Evolutionary conservation across 257 asterid species (phyloP).

Genomic region (Jaltomata sinuosa): DNA sequence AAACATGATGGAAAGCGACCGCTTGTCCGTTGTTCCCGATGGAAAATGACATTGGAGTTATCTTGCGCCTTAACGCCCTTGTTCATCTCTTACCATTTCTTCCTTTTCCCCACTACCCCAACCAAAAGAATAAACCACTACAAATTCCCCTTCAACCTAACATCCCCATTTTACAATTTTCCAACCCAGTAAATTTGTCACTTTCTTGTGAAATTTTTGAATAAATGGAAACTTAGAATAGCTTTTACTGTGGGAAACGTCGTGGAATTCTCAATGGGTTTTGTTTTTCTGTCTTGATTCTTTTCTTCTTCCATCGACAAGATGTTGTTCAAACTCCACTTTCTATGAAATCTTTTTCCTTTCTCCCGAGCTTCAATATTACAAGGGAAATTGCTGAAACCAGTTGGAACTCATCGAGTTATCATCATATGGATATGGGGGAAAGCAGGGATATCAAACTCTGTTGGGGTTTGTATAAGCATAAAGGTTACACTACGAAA

Average conservation of each 20-base stretch:
- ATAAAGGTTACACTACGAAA: constrained; percentile 32
- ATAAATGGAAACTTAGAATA: constrained; percentile 24
- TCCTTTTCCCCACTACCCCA: background rate
- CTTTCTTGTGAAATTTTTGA: background rate
- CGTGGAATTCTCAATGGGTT: constrained; percentile 48
- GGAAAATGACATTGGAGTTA: too few species aligned
- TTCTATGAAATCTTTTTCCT: constrained; percentile 5
- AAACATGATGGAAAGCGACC: background rate
- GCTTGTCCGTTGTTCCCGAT: too few species aligned
- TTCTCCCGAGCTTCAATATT: too few species aligned
- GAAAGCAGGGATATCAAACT: constrained; percentile 10
- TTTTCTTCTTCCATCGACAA: constrained; percentile 22
- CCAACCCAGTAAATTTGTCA: background rate
- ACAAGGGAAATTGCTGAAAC: constrained; percentile 29
- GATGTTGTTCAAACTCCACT: constrained; percentile 24
- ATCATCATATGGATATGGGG: background rate
- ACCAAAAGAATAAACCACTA: background rate
- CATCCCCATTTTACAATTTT: background rate
- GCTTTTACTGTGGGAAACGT: constrained; percentile 7
- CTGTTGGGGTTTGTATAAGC: constrained; percentile 49
- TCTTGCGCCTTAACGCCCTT: background rate
- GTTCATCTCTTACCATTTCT: background rate
- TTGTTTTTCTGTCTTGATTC: constrained; percentile 28
- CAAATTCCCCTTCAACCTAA: background rate
- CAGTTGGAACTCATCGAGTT: constrained; percentile 2